Evolutionary conservation across 1,284 basidiomycete genomes (phyloP).

Genomic region (Microbotryum violaceum): DNA sequence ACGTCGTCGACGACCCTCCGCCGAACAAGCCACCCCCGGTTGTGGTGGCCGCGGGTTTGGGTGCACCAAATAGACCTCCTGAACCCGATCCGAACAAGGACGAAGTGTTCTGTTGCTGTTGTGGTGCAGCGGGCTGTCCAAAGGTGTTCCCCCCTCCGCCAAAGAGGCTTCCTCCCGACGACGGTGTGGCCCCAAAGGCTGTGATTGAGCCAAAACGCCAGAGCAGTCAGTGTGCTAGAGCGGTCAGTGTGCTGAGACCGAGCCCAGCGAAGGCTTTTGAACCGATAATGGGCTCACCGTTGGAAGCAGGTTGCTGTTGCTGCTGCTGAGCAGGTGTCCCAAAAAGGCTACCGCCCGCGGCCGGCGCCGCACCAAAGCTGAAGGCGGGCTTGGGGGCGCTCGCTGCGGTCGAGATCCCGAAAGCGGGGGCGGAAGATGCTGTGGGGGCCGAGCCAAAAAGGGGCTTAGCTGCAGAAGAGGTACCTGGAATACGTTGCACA

Average conservation of each 20-base stretch:
- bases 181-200: constrained; percentile 27
- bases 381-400: constrained; percentile 17
- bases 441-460: constrained; percentile 24
- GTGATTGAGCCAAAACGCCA: constrained; percentile 9
- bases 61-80: constrained; percentile 36
- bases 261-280: not conserved
- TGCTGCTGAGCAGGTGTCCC: constrained; percentile 12
- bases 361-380: constrained; percentile 26
- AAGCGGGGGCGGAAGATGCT: constrained; percentile 15
- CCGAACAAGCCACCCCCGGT: constrained; percentile 35
- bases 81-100: too few relatives aligned
- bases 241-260: not conserved
- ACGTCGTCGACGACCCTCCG: constrained; percentile 29
- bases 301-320: constrained; percentile 19
- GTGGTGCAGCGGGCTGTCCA: constrained; percentile 36
- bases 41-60: constrained; percentile 30
- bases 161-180: constrained; percentile 40
- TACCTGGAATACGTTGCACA: not conserved
- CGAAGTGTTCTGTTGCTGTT: too few relatives aligned
- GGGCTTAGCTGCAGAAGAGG: constrained; percentile 19
- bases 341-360: constrained; percentile 20
- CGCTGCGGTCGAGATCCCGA: constrained; percentile 11
- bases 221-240: not conserved
- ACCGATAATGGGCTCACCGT: constrained; percentile 4
- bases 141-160: constrained; percentile 36